phyloP scores from a whole-genome alignment of 176 grass and related monocot genomes.

The Pharus latifolius region DNA sequence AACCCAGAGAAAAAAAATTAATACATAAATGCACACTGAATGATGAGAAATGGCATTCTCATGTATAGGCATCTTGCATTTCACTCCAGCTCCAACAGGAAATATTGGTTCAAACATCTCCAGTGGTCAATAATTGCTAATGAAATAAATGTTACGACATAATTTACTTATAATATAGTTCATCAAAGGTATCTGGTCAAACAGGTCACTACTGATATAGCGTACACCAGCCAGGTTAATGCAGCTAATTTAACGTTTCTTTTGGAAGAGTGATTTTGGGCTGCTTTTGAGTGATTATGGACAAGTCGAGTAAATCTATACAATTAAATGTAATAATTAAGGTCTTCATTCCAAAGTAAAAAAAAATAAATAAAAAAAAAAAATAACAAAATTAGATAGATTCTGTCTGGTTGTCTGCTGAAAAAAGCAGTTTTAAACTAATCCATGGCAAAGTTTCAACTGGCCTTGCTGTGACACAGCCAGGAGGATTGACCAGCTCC shows the following conservation, averaged over 20 bases:
- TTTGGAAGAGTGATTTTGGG: background rate
- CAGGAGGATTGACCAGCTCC: background rate
- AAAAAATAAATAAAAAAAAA: background rate
- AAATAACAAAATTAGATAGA: background rate
- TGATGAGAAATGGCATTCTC: background rate
- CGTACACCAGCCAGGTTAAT: background rate
- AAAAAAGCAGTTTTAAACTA: background rate
- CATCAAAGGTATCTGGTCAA: background rate
- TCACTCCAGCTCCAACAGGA: background rate
- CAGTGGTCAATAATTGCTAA: background rate
- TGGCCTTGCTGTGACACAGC: background rate
- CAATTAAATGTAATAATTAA: background rate
- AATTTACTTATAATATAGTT: background rate
- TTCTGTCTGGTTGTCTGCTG: background rate
- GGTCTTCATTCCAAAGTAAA: background rate
- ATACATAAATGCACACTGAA: background rate
- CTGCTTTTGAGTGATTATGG: background rate
- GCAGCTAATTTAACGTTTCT: background rate
- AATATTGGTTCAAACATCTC: background rate
- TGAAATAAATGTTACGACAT: background rate
- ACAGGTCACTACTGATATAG: background rate
- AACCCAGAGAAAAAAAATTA: background rate
- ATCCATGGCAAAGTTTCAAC: background rate
- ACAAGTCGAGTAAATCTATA: background rate
- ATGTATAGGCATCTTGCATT: background rate